Percentiles rank a stretch among this genome's conserved stretches.
phyloP scores from a whole-genome alignment of 2,329 filamentous ascomycete genomes.

The Cytospora piceae region DNA sequence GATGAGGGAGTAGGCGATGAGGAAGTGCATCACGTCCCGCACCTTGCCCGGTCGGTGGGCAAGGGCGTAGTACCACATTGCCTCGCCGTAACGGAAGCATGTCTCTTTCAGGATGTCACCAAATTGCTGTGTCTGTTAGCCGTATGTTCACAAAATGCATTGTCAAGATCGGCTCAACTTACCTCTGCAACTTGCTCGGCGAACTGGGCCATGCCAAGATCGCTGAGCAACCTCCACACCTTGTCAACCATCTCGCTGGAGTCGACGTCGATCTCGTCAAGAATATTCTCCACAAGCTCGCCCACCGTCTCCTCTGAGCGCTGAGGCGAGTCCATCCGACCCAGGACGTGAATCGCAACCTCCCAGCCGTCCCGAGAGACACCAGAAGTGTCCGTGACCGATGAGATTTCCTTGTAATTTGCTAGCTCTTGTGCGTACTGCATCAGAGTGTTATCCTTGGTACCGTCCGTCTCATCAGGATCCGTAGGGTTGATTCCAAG shows the following conservation, averaged over 20 bases:
- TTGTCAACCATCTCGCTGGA: slow-evolving; percentile 77
- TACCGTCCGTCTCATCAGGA: slow-evolving; percentile 63
- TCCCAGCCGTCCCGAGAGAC: slow-evolving; percentile 78
- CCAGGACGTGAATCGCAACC: slow-evolving; percentile 80
- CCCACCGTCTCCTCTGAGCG: slow-evolving; percentile 75
- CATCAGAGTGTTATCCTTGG: slow-evolving; percentile 79
- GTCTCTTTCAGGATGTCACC: slow-evolving; percentile 75
- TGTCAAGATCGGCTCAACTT: slow-evolving; percentile 43
- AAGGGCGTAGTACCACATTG: slow-evolving; percentile 87
- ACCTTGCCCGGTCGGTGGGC: slow-evolving; percentile 79
- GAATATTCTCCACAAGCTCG: slow-evolving; percentile 68
- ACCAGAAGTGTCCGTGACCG: slow-evolving; percentile 38
- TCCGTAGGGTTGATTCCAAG: slow-evolving; percentile 67
- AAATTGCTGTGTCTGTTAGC: slow-evolving; percentile 65
- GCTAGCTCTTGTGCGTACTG: slow-evolving; percentile 74
- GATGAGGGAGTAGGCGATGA: slow-evolving; percentile 85
- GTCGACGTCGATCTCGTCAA: slow-evolving; percentile 65
- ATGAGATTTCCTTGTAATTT: slow-evolving; percentile 54
- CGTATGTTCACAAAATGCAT: neutral
- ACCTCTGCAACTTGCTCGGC: slow-evolving; percentile 84
- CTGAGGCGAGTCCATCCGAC: slow-evolving; percentile 74
- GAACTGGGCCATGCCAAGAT: slow-evolving; percentile 77
- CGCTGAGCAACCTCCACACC: slow-evolving; percentile 76
- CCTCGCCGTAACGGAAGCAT: slow-evolving; percentile 80
- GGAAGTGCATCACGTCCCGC: slow-evolving; percentile 80